Percentiles rank a stretch among this genome's conserved stretches.
Evolutionary conservation across 2,329 filamentous ascomycete species (phyloP).

Genomic region (Alternaria triticina): DNA sequence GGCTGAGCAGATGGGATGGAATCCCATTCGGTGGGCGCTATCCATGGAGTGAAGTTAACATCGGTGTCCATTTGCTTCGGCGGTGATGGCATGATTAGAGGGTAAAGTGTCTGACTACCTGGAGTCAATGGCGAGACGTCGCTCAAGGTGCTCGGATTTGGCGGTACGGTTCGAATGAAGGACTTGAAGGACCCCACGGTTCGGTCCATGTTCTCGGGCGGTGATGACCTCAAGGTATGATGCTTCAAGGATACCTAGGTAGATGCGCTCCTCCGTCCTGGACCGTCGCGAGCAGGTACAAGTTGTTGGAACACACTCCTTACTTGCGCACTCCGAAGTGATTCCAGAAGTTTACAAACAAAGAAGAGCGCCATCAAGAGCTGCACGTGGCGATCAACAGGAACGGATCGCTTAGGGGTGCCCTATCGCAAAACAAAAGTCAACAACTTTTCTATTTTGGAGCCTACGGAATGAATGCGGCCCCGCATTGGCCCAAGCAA

Average conservation of each 20-base stretch:
- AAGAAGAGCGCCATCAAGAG: conserved; percentile 25
- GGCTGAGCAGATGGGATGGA: neutral
- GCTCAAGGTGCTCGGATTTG: conserved; percentile 16
- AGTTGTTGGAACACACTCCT: conserved; percentile 6
- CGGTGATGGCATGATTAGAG: neutral
- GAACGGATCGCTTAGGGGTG: conserved; percentile 20
- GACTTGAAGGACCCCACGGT: conserved; percentile 43
- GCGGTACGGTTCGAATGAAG: conserved; percentile 32
- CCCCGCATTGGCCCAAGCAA: neutral
- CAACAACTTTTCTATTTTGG: conserved; percentile 3
- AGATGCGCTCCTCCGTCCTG: conserved; percentile 28
- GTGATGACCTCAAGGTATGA: conserved; percentile 28
- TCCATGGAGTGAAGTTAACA: conserved; percentile 29
- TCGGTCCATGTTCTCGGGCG: conserved; percentile 42
- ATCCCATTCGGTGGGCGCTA: conserved; percentile 36
- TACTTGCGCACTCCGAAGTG: conserved; percentile 3
- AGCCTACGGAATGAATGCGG: conserved; percentile 4
- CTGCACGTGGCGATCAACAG: conserved; percentile 29
- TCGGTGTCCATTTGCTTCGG: conserved; percentile 1
- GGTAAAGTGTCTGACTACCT: neutral
- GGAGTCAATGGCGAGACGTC: conserved; percentile 29
- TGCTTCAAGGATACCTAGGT: conserved; percentile 30
- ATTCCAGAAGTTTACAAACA: conserved; percentile 42
- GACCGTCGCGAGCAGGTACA: conserved; percentile 22
- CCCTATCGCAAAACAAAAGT: conserved; percentile 34